phyloP scores from a whole-genome alignment of 345 rosid species.

The Punica granatum region DNA sequence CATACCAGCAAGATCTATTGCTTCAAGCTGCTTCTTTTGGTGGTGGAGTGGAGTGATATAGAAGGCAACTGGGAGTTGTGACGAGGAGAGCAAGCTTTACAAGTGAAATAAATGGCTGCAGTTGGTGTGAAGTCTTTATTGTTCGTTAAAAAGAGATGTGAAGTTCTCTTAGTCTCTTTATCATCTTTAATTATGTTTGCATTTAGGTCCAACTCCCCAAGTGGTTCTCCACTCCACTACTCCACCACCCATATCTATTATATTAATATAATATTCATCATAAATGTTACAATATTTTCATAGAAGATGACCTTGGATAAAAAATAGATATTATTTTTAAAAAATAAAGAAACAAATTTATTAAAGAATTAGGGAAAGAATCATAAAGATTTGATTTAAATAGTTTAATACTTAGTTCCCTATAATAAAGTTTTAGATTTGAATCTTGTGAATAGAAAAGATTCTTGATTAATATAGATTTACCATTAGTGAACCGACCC shows the following conservation, averaged over 20 bases:
- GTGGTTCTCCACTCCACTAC: slow-evolving; percentile 6
- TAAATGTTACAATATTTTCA: too few species aligned
- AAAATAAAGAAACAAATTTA: too few species aligned
- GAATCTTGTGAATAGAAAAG: too few species aligned
- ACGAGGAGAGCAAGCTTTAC: not conserved
- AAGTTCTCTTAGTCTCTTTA: not conserved
- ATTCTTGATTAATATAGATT: too few species aligned
- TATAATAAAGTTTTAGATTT: too few species aligned
- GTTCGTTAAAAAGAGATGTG: not conserved
- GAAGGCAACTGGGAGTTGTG: not conserved
- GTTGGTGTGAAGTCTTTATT: slow-evolving; percentile 5
- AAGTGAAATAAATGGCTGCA: not conserved
- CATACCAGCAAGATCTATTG: not conserved
- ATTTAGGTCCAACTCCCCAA: not conserved
- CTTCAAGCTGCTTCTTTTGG: not conserved
- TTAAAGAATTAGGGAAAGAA: too few species aligned
- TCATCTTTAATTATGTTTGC: not conserved
- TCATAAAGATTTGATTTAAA: too few species aligned
- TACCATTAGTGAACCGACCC: too few species aligned
- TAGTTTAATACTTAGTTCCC: too few species aligned
- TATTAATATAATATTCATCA: not conserved
- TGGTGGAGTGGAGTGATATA: not conserved
- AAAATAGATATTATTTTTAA: too few species aligned
- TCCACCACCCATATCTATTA: not conserved
- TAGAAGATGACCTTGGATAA: not conserved